These are phyloP conservation scores for Halenospora varia DNA, from an alignment of 495 filamentous ascomycete genomes.

Conservation along the genomic window DNA sequence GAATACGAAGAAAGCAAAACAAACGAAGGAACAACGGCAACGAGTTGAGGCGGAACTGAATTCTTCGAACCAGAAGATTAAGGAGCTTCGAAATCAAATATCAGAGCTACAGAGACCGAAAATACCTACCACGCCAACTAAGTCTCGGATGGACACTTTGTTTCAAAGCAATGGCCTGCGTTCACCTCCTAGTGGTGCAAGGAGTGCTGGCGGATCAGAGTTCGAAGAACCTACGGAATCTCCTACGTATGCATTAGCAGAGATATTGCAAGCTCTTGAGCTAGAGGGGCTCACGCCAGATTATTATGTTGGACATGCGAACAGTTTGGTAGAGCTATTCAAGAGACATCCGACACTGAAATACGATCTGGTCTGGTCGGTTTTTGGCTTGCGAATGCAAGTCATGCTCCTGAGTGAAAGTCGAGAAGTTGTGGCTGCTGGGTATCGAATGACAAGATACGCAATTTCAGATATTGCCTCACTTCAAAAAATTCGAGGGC, in stretches of 20 bases:
- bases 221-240: conserved; percentile 66
- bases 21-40: conserved; percentile 84
- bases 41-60: conserved; percentile 88
- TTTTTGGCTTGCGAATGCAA: conserved; percentile 89
- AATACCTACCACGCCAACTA: conserved; percentile 68
- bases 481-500: conserved; percentile 75
- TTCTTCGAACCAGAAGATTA: conserved; percentile 86
- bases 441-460: conserved; percentile 88
- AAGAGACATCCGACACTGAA: conserved; percentile 90
- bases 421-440: conserved; percentile 91
- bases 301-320: conserved; percentile 90
- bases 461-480: conserved; percentile 90
- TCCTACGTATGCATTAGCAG: conserved; percentile 83
- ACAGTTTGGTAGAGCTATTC: conserved; percentile 87
- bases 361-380: conserved; percentile 91
- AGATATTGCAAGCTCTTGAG: conserved; percentile 84
- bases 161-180: conserved; percentile 60
- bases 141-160: conserved; percentile 61
- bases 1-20: conserved; percentile 91
- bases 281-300: conserved; percentile 81
- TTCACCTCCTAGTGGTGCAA: conserved; percentile 58
- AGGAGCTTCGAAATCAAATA: conserved; percentile 73
- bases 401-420: conserved; percentile 92
- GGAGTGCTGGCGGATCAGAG: conserved; percentile 52
- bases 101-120: conserved; percentile 60